Conservation (phyloP, 805 yeast genomes). For the Wickerhamiella sorbophila region DNA sequence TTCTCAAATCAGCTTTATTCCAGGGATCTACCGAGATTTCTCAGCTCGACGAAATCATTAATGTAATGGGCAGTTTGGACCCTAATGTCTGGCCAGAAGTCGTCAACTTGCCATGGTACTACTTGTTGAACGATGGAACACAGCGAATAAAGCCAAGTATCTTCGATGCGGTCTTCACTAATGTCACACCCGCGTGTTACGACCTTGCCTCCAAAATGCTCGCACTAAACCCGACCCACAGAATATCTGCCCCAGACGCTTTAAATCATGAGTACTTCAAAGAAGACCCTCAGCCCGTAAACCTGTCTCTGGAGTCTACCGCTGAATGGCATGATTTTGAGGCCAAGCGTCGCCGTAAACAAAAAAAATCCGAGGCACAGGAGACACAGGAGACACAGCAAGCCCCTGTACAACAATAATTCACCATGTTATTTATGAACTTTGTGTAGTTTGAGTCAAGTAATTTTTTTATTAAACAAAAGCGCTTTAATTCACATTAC, state of each 20-base stretch:
- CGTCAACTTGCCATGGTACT: conserved; percentile 84
- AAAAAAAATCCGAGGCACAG: background rate
- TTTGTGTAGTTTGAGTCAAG: too few relatives aligned
- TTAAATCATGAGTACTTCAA: conserved; percentile 55
- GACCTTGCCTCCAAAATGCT: conserved; percentile 53
- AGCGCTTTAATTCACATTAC: background rate
- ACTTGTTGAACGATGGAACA: conserved; percentile 48
- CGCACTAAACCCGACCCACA: conserved; percentile 48
- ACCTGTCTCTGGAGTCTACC: conserved; percentile 41
- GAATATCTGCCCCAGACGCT: conserved; percentile 60
- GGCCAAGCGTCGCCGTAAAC: conserved; percentile 60
- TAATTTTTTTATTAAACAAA: background rate
- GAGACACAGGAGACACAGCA: background rate
- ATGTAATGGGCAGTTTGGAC: conserved; percentile 78
- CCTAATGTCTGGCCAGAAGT: conserved; percentile 61
- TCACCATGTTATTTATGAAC: background rate
- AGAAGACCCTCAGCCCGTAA: conserved; percentile 52
- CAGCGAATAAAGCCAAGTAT: conserved; percentile 21
- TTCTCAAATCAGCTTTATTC: conserved; percentile 59
- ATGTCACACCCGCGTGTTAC: conserved; percentile 34
- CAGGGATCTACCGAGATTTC: conserved; percentile 83
- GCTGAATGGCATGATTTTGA: conserved; percentile 97
- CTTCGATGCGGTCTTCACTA: conserved; percentile 30
- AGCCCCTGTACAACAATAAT: background rate
- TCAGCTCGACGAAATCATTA: conserved; percentile 63